These are phyloP conservation scores for Fusarium albosuccineum DNA, from an alignment of 2,329 filamentous ascomycete species.

Conservation along the genomic window DNA sequence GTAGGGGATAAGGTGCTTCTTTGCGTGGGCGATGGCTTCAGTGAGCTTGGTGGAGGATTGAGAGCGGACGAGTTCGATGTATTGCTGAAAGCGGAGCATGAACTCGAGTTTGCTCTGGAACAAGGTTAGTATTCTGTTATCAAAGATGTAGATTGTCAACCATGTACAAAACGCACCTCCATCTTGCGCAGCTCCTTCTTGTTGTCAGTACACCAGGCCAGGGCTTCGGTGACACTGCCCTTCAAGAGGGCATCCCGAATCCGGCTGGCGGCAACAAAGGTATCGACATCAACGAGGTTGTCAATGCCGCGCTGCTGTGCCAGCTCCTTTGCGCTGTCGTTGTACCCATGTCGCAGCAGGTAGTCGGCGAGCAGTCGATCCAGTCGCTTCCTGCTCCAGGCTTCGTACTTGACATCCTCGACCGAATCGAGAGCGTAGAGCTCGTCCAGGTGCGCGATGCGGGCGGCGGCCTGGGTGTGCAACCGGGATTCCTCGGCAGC, in stretches of 20 bases:
- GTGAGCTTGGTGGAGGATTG: conserved; percentile 72
- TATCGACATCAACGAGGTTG: conserved; percentile 88
- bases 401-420: conserved; percentile 93
- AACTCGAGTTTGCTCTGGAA: conserved; percentile 87
- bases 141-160: too few species aligned
- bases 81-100: conserved; percentile 93
- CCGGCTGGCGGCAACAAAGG: conserved; percentile 84
- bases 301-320: conserved; percentile 81
- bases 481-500: conserved; percentile 84
- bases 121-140: conserved; percentile 7
- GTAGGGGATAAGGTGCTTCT: conserved; percentile 82
- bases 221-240: conserved; percentile 80
- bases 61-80: conserved; percentile 87
- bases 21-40: conserved; percentile 86
- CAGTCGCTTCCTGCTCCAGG: conserved; percentile 85
- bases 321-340: conserved; percentile 79
- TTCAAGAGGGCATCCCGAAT: conserved; percentile 80
- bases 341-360: conserved; percentile 85
- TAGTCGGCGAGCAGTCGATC: conserved; percentile 94
- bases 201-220: conserved; percentile 94
- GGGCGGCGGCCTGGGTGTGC: conserved; percentile 79
- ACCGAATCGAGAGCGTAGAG: conserved; percentile 84
- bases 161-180: conserved; percentile 67
- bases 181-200: conserved; percentile 92
- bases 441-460: conserved; percentile 84